A percentile compares a stretch with the other conserved stretches of the same genome.
phyloP scores from a whole-genome alignment of 2,329 filamentous ascomycete species.

The Nannizziopsis arthrosporioides region DNA sequence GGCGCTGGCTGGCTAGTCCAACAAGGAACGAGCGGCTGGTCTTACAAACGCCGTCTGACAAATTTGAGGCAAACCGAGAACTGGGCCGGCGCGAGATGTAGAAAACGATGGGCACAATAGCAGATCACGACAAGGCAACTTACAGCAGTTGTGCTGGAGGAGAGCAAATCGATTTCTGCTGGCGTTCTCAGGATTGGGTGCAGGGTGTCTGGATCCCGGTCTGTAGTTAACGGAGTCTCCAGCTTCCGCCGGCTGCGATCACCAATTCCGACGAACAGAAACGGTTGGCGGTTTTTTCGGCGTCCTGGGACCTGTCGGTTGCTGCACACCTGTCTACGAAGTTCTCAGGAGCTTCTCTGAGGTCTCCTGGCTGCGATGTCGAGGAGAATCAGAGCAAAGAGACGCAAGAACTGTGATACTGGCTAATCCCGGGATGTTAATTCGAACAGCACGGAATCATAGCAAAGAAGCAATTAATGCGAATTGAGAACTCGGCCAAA shows the following conservation, averaged over 20 bases:
- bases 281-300: neutral
- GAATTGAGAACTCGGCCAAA: neutral
- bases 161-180: constrained; percentile 1
- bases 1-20: constrained; percentile 7
- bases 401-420: neutral
- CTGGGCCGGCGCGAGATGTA: neutral
- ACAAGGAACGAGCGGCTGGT: constrained; percentile 1
- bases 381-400: neutral
- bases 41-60: constrained; percentile 9
- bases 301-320: neutral
- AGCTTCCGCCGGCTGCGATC: too few species aligned
- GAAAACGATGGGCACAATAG: neutral
- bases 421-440: neutral
- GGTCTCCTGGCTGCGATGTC: neutral
- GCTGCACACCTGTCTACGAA: constrained; percentile 3
- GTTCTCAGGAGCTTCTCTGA: neutral
- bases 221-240: too few species aligned
- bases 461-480: neutral
- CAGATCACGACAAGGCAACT: constrained; percentile 3
- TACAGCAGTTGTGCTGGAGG: constrained; percentile 4
- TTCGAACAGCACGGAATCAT: neutral
- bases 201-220: too few species aligned
- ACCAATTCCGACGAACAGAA: neutral
- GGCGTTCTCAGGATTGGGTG: neutral
- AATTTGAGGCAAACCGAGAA: neutral